Percentiles rank a stretch among this genome's conserved stretches.
phyloP scores from a whole-genome alignment of 2,329 filamentous ascomycete species.

The Leptodontidium sp. region DNA sequence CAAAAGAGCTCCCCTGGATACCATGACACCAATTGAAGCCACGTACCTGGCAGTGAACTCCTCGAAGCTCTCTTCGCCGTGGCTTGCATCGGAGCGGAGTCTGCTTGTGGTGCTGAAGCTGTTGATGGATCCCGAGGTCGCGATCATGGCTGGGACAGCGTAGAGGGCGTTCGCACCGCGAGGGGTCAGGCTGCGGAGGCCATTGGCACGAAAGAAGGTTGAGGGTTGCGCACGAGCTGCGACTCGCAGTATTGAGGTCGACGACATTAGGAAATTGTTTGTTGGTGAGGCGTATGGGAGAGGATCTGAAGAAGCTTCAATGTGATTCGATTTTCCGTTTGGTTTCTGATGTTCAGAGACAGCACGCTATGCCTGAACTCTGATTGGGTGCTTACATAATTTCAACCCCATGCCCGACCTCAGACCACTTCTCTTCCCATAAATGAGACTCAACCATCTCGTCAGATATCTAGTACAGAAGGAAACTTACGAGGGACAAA shows the following conservation, averaged over 20 bases:
- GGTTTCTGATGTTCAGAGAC: constrained; percentile 8
- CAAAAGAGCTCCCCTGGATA: constrained; percentile 28
- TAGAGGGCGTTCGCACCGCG: constrained; percentile 63
- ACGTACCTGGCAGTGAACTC: constrained; percentile 95
- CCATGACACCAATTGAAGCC: constrained; percentile 35
- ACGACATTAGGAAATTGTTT: constrained; percentile 63
- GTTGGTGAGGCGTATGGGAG: constrained; percentile 33
- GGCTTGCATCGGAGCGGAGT: constrained; percentile 61
- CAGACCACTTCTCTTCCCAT: constrained; percentile 12
- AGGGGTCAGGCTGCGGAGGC: constrained; percentile 64
- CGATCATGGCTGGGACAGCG: constrained; percentile 58
- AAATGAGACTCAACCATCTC: neutral
- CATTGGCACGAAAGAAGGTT: constrained; percentile 70
- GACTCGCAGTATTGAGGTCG: constrained; percentile 73
- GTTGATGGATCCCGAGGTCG: constrained; percentile 57
- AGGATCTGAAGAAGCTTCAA: constrained; percentile 26
- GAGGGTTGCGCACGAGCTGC: constrained; percentile 70
- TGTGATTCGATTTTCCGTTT: constrained; percentile 24
- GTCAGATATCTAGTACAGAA: neutral
- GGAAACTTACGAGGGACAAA: no score
- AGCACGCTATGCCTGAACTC: neutral
- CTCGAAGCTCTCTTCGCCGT: constrained; percentile 97
- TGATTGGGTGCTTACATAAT: constrained; percentile 22
- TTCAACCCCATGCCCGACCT: neutral
- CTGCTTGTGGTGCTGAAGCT: constrained; percentile 68